Evolutionary conservation across 306 rosid species (phyloP), one percentile per base, ranked within the genome.

Genomic region (cucumber (Cucumis sativus)): DNA sequence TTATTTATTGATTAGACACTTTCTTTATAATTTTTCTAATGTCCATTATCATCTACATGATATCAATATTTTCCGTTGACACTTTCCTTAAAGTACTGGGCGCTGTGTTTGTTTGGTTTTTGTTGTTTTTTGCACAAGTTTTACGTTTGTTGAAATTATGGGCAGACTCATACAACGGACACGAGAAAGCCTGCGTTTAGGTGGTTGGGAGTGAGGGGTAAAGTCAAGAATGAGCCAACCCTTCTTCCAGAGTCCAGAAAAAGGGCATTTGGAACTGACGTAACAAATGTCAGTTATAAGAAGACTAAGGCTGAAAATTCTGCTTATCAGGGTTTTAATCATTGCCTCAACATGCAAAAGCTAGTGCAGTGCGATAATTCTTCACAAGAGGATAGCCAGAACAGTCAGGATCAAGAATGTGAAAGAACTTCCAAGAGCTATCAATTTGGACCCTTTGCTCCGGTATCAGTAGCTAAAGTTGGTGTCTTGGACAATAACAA

Each of bases 361-460:
- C 64, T 49, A 30, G 15, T 49, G 69, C 78, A 79, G 56, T 80
- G 78, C 2, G 74, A 73, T 28, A 68, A 78, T 67, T 52, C 71
- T 8, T 25, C 70, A 1, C 47, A 52, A 20, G 81, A 66, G 25
- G 75, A n/a, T 14, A 70, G 65, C 61, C 62, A 35, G 28, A 66
- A 66, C 33, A 54, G 75, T 23, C 73, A 67, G 75, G 83, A 84
- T 65, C 80, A 79, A 18, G 79, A 77, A 45, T 21, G 37, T 78
- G 86, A 56, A 30, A 75, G 77, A 33, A 47, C 60, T 76, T 62
- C 84, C 28, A 89, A 80, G 88, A 84, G 88, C 58, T 80, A 85
- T 63, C 85, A 81, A 35, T 89, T 89, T 80, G 91, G 93, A 33
- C 93, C 93, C 54, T 89, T 89, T 78, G 88, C 89, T 39, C 91